These are phyloP conservation scores for Pharnaceum exiguum DNA, from an alignment of 148 eudicot species.

Conservation along the genomic window DNA sequence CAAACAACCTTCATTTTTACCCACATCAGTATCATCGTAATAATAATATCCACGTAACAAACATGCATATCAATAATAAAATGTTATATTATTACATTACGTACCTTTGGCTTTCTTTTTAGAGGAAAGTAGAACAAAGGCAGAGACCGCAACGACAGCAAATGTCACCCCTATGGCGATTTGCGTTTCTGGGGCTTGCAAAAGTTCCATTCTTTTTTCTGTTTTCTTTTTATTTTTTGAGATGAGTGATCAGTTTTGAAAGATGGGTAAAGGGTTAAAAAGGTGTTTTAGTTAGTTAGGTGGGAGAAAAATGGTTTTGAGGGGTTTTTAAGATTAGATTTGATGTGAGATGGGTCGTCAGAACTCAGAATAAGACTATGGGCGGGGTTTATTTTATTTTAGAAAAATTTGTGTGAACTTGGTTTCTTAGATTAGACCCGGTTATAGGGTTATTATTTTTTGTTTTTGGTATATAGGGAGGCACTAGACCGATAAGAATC, in stretches of 20 bases:
- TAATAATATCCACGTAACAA: neutral
- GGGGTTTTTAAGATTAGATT: too few relatives aligned
- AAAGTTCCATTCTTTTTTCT: slow-evolving; percentile 45
- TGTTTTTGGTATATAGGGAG: too few relatives aligned
- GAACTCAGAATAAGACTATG: too few relatives aligned
- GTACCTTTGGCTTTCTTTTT: slow-evolving; percentile 72
- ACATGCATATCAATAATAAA: neutral
- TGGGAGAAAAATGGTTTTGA: neutral
- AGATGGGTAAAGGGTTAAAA: neutral
- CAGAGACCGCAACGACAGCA: slow-evolving; percentile 55
- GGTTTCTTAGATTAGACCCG: too few relatives aligned
- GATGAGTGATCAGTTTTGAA: too few relatives aligned
- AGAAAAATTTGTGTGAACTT: too few relatives aligned
- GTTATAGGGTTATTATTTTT: too few relatives aligned
- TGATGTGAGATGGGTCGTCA: too few relatives aligned
- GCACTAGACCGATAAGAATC: too few relatives aligned
- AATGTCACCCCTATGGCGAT: slow-evolving; percentile 60
- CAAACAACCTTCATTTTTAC: slow-evolving; percentile 68
- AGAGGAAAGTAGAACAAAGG: slow-evolving; percentile 34
- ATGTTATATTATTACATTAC: slow-evolving; percentile 6
- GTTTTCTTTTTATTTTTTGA: neutral
- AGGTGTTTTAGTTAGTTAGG: neutral
- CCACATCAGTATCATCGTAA: too few relatives aligned
- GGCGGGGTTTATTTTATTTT: too few relatives aligned
- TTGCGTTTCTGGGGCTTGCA: slow-evolving; percentile 46